Conservation (phyloP, 495 filamentous ascomycete genomes). For the Podospora pseudopauciseta region DNA sequence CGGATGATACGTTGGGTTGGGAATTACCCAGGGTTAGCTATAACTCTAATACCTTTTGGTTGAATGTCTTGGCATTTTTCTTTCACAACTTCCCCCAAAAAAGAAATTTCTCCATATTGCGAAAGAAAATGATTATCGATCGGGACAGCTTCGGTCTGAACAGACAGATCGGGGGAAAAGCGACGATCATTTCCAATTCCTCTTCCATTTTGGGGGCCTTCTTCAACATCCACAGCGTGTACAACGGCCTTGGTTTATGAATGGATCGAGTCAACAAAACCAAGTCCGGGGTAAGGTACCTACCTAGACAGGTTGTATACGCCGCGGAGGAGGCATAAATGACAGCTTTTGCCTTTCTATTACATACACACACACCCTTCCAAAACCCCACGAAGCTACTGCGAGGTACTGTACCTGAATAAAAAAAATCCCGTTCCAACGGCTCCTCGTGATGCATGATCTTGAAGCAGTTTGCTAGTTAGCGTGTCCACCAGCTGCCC, state of each 20-base stretch:
- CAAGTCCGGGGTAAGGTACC: too few relatives aligned
- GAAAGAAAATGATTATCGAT: constrained; percentile 2
- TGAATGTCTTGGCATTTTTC: background rate
- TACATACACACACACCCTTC: background rate
- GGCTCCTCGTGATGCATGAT: too few relatives aligned
- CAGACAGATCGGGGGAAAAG: background rate
- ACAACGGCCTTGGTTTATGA: too few relatives aligned
- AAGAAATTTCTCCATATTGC: background rate
- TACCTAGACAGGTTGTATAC: too few relatives aligned
- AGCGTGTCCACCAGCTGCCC: too few relatives aligned
- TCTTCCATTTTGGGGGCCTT: background rate
- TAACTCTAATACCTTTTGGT: background rate
- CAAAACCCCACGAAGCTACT: background rate
- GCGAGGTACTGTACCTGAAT: background rate
- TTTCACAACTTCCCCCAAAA: background rate
- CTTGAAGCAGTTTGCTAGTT: too few relatives aligned
- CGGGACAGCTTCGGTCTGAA: constrained; percentile 8
- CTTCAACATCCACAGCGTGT: background rate
- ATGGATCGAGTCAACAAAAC: too few relatives aligned
- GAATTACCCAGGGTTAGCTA: too few relatives aligned
- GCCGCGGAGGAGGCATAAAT: too few relatives aligned
- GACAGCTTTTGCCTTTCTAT: too few relatives aligned
- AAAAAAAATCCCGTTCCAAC: background rate
- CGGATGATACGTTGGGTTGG: background rate
- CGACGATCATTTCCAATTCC: background rate